Percentiles rank a stretch among this genome's conserved stretches.
Conservation (phyloP, 2,329 filamentous ascomycete species). For the Fusarium nisikadoi region DNA sequence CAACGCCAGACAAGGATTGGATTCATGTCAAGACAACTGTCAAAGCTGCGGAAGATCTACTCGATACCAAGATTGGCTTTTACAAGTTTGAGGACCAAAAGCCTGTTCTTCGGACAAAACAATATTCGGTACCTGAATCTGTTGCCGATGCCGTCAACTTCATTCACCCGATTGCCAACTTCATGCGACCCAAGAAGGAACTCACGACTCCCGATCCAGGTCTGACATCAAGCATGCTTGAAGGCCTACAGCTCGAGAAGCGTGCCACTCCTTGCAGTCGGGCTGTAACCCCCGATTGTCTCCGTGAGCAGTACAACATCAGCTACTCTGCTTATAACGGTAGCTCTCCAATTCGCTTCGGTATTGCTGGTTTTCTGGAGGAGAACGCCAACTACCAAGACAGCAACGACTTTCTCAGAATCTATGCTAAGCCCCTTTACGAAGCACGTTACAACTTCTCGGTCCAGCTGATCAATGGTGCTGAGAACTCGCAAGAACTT, state of each 20-base stretch:
- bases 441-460: constrained; percentile 53
- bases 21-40: constrained; percentile 57
- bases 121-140: constrained; percentile 57
- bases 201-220: constrained; percentile 32
- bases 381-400: constrained; percentile 59
- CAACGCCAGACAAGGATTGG: constrained; percentile 52
- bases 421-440: constrained; percentile 51
- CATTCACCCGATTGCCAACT: constrained; percentile 61
- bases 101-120: constrained; percentile 55
- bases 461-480: constrained; percentile 56
- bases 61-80: constrained; percentile 54
- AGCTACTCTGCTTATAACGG: constrained; percentile 46
- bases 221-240: constrained; percentile 11
- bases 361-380: constrained; percentile 62
- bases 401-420: constrained; percentile 52
- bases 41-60: constrained; percentile 51
- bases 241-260: constrained; percentile 22
- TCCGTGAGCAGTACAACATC: constrained; percentile 60
- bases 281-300: constrained; percentile 53
- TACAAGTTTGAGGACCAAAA: constrained; percentile 54
- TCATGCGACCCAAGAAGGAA: constrained; percentile 56
- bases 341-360: constrained; percentile 53
- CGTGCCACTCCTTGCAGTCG: constrained; percentile 47
- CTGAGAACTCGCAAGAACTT: constrained; percentile 54
- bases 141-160: constrained; percentile 56